These are phyloP conservation scores for Abrus pulchellus DNA, from an alignment of 306 rosid genomes.

Conservation along the genomic window DNA sequence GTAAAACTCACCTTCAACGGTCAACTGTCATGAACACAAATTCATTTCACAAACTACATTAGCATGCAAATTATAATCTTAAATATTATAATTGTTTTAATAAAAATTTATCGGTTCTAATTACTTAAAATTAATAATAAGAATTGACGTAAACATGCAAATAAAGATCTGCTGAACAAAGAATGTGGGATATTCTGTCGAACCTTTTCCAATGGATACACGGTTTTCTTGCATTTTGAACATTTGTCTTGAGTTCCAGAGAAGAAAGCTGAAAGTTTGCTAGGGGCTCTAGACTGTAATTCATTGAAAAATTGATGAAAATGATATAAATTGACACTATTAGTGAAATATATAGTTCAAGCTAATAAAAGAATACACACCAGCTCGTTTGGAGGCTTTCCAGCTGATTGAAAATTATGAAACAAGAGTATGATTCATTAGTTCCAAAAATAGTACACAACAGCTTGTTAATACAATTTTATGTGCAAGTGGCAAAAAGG, in stretches of 20 bases:
- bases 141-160: no score
- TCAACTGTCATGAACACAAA: constrained; percentile 53
- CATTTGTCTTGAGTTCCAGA: constrained; percentile 93
- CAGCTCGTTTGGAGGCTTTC: constrained; percentile 60
- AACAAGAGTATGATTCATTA: constrained; percentile 40
- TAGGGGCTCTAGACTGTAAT: constrained; percentile 65
- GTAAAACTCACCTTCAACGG: constrained; percentile 73
- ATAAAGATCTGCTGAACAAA: no score
- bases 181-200: background rate
- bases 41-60: background rate
- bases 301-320: background rate
- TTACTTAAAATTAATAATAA: no score
- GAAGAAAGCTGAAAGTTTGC: constrained; percentile 72
- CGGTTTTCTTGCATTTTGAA: constrained; percentile 78
- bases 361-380: constrained; percentile 39
- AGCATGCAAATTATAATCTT: background rate
- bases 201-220: constrained; percentile 85
- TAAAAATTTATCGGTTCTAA: no score
- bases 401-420: constrained; percentile 54
- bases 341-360: no score
- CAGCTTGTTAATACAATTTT: background rate
- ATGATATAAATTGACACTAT: background rate
- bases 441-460: constrained; percentile 1
- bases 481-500: background rate
- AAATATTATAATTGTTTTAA: no score